Conservation (phyloP, 176 grass and related monocot genomes). For the Aegilops tauschii region DNA sequence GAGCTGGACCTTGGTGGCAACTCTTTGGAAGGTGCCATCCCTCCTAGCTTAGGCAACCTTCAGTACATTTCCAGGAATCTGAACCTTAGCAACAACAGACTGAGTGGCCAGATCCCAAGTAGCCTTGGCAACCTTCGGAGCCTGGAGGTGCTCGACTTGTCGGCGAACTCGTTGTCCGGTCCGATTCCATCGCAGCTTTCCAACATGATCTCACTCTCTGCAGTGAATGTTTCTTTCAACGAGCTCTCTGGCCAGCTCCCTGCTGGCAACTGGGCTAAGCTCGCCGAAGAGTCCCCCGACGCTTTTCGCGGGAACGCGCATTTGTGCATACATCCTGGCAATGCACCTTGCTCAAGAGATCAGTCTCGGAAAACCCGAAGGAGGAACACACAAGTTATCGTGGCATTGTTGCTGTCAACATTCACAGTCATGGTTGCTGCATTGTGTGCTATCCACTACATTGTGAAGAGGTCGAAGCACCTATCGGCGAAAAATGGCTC, state of each 20-base stretch:
- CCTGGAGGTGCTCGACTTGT: slow-evolving; percentile 59
- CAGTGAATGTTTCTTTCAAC: slow-evolving; percentile 62
- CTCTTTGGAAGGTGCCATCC: slow-evolving; percentile 47
- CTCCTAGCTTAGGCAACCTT: slow-evolving; percentile 53
- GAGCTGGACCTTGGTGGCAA: slow-evolving; percentile 63
- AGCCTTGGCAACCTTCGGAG: slow-evolving; percentile 55
- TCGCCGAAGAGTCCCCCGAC: slow-evolving; percentile 5
- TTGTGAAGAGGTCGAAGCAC: slow-evolving; percentile 28
- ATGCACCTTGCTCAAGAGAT: not conserved
- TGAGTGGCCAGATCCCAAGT: slow-evolving; percentile 46
- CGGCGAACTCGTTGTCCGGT: slow-evolving; percentile 45
- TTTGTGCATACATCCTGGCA: slow-evolving; percentile 22
- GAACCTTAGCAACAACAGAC: slow-evolving; percentile 54
- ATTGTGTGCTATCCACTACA: slow-evolving; percentile 18
- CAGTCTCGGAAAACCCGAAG: not conserved
- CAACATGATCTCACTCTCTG: slow-evolving; percentile 53
- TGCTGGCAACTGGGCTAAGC: slow-evolving; percentile 37
- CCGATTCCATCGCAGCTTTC: slow-evolving; percentile 37
- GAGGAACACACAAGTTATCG: slow-evolving; percentile 24
- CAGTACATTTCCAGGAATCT: slow-evolving; percentile 46
- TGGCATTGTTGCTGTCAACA: slow-evolving; percentile 21
- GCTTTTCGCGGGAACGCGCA: slow-evolving; percentile 45
- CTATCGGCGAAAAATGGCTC: slow-evolving; percentile 1
- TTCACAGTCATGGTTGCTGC: slow-evolving; percentile 4
- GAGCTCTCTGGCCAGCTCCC: slow-evolving; percentile 43